Percentiles rank a stretch among this genome's conserved stretches.
Conservation (phyloP, 2,329 filamentous ascomycete species). For the Colletotrichum neosansevieriae region DNA sequence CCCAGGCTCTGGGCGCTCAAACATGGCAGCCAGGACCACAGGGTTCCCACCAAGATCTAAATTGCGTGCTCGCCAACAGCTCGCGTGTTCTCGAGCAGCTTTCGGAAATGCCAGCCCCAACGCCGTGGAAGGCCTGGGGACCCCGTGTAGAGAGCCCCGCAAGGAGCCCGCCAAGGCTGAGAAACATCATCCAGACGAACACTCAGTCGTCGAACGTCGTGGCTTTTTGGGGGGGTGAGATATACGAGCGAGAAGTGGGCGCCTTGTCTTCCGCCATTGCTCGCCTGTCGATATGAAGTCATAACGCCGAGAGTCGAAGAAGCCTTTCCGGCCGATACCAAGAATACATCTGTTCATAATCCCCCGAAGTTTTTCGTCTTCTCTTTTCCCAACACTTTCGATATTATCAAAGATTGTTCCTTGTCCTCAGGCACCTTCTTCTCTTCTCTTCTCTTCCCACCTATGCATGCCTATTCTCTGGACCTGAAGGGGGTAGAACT, state of each 20-base stretch:
- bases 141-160: slow-evolving; percentile 20
- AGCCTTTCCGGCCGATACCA: slow-evolving; percentile 1
- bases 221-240: background rate
- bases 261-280: slow-evolving; percentile 1
- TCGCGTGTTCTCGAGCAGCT: slow-evolving; percentile 30
- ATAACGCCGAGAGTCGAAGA: slow-evolving; percentile 35
- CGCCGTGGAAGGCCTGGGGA: slow-evolving; percentile 21
- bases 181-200: slow-evolving; percentile 4
- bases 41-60: slow-evolving; percentile 27
- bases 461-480: slow-evolving; percentile 38
- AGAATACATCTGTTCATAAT: slow-evolving; percentile 38
- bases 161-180: slow-evolving; percentile 42
- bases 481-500: slow-evolving; percentile 38
- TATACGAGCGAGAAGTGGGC: slow-evolving; percentile 9
- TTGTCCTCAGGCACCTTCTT: background rate
- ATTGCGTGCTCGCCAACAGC: slow-evolving; percentile 35
- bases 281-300: slow-evolving; percentile 39
- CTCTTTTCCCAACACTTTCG: slow-evolving; percentile 25
- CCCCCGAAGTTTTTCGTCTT: slow-evolving; percentile 20
- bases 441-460: slow-evolving; percentile 10
- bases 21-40: slow-evolving; percentile 34
- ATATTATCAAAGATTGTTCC: slow-evolving; percentile 23
- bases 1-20: slow-evolving; percentile 36
- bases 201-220: slow-evolving; percentile 1
- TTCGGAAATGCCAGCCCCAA: slow-evolving; percentile 27